A percentile compares a stretch with the other conserved stretches of the same genome.
phyloP scores from a whole-genome alignment of 2,329 filamentous ascomycete genomes.

The Calonectria crousiana region DNA sequence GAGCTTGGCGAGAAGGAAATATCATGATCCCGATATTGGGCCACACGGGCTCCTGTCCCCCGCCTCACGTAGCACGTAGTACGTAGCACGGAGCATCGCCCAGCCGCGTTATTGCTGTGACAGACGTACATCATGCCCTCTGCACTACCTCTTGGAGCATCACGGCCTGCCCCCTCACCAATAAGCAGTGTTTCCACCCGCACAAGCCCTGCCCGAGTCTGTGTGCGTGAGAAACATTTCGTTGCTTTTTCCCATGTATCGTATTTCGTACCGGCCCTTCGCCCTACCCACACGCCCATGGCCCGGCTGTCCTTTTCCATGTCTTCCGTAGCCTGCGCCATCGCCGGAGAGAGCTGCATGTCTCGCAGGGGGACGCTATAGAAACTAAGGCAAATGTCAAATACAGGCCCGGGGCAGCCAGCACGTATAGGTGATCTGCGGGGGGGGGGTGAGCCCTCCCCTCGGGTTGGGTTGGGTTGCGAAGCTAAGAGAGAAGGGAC shows the following conservation, averaged over 20 bases:
- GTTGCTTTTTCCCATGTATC: background rate
- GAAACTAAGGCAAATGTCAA: constrained; percentile 18
- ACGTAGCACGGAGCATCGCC: background rate
- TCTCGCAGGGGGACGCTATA: constrained; percentile 35
- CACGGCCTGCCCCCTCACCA: background rate
- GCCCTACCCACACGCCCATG: background rate
- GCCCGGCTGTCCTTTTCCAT: background rate
- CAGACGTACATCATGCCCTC: background rate
- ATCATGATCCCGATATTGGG: background rate
- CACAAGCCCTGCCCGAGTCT: background rate
- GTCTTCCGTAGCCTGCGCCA: constrained; percentile 17
- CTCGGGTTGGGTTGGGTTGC: background rate
- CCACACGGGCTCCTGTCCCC: background rate
- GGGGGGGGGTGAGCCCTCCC: background rate
- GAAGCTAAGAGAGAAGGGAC: background rate
- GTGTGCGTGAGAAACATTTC: background rate
- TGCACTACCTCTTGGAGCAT: background rate
- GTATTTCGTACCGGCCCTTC: background rate
- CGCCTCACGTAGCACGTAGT: background rate
- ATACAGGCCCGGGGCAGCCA: background rate
- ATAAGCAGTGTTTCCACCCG: background rate
- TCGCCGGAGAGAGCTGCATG: constrained; percentile 31
- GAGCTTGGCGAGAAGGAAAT: background rate
- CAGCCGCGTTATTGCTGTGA: background rate
- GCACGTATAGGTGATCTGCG: background rate